Percentiles rank a stretch among this genome's conserved stretches.
Evolutionary conservation across 2,329 filamentous ascomycete genomes (phyloP).

Genomic region (Fusarium staphyleae): DNA sequence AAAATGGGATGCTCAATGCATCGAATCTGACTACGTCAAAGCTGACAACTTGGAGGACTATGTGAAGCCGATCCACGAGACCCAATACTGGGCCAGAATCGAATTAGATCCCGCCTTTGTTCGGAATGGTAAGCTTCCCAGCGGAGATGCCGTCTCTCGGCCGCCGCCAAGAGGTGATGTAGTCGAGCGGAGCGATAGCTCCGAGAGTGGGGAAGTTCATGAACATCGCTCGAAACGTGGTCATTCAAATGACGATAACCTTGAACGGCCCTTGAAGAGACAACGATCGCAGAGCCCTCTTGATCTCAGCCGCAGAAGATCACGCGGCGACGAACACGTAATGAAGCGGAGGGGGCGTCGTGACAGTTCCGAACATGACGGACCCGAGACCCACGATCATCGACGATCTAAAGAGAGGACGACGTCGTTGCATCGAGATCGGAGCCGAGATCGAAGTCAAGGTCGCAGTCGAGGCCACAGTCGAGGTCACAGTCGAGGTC

Average conservation of each 20-base stretch:
- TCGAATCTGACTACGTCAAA: conserved; percentile 55
- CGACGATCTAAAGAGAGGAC: conserved; percentile 28
- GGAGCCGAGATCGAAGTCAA: conserved; percentile 14
- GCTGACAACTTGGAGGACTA: conserved; percentile 54
- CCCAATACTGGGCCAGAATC: conserved; percentile 49
- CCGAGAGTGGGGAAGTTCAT: conserved; percentile 29
- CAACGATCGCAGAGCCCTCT: conserved; percentile 30
- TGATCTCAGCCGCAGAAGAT: conserved; percentile 7
- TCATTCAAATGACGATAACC: conserved; percentile 17
- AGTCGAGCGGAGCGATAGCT: conserved; percentile 17
- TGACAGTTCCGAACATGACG: conserved; percentile 16
- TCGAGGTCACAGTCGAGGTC: conserved; percentile 23
- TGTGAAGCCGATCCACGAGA: conserved; percentile 50
- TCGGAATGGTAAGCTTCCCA: conserved; percentile 34
- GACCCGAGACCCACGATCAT: conserved; percentile 14
- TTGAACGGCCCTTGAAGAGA: conserved; percentile 30
- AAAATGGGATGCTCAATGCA: conserved; percentile 51
- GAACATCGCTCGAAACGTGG: conserved; percentile 26
- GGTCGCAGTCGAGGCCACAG: neutral
- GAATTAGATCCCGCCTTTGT: conserved; percentile 55
- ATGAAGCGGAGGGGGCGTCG: conserved; percentile 21
- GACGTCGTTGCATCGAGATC: conserved; percentile 20
- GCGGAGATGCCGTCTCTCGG: conserved; percentile 32
- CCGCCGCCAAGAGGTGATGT: conserved; percentile 11
- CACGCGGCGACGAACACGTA: conserved; percentile 9